These are phyloP conservation scores for Amaranthus palmeri DNA, from an alignment of 148 eudicot species.

Conservation along the genomic window DNA sequence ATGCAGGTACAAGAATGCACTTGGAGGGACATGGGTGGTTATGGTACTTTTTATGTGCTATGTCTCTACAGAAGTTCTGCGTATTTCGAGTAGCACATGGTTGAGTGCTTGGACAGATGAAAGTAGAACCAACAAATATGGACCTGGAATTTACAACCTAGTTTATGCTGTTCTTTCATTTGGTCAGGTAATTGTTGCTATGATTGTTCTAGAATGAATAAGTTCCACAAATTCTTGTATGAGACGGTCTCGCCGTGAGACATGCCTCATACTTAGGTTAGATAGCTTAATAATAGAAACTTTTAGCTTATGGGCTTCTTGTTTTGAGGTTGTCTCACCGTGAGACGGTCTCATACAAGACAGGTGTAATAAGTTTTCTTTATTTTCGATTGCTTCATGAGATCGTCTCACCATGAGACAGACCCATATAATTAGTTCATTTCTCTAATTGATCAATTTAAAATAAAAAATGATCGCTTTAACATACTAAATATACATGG, in stretches of 20 bases:
- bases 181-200: conserved; percentile 57
- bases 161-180: conserved; percentile 70
- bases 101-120: conserved; percentile 86
- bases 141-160: conserved; percentile 59
- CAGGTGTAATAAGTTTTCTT: neutral
- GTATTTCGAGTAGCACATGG: conserved; percentile 90
- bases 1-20: conserved; percentile 83
- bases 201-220: neutral
- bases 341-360: too few relatives aligned
- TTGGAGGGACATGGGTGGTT: conserved; percentile 91
- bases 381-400: neutral
- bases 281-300: too few relatives aligned
- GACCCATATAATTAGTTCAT: too few relatives aligned
- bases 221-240: too few relatives aligned
- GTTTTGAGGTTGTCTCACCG: too few relatives aligned
- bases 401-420: too few relatives aligned
- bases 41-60: conserved; percentile 70
- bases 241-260: too few relatives aligned
- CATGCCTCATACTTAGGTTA: too few relatives aligned
- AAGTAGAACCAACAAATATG: conserved; percentile 40
- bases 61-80: conserved; percentile 55
- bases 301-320: too few relatives aligned
- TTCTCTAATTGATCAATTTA: too few relatives aligned
- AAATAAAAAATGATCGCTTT: too few relatives aligned
- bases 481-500: too few relatives aligned